A percentile compares a stretch with the other conserved stretches of the same genome.
These are phyloP conservation scores for Fusarium coicis DNA, from an alignment of 2,329 filamentous ascomycete species.

Conservation along the genomic window DNA sequence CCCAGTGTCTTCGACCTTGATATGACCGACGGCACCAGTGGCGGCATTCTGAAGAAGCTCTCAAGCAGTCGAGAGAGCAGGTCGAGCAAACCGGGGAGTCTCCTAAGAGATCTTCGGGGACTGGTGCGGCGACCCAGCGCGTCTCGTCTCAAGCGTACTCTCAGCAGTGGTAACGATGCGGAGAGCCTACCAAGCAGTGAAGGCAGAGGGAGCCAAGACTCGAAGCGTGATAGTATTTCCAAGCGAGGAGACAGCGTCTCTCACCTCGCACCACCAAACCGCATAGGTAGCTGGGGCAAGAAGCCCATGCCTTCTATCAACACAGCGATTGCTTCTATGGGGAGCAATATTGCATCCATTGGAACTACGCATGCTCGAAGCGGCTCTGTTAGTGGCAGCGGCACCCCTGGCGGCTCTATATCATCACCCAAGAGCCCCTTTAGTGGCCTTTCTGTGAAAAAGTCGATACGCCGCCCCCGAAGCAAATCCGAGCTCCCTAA, in stretches of 20 bases:
- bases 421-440: constrained; percentile 66
- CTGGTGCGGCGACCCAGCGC: constrained; percentile 63
- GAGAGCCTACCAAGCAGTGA: constrained; percentile 38
- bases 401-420: constrained; percentile 60
- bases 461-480: constrained; percentile 62
- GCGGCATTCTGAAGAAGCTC: constrained; percentile 71
- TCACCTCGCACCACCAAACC: constrained; percentile 61
- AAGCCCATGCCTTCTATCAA: constrained; percentile 67
- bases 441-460: constrained; percentile 57
- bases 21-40: constrained; percentile 64
- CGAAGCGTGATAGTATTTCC: constrained; percentile 46
- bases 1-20: constrained; percentile 68
- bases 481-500: constrained; percentile 66
- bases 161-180: constrained; percentile 52
- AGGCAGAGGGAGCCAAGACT: constrained; percentile 42
- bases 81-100: constrained; percentile 58
- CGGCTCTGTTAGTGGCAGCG: constrained; percentile 70
- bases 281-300: constrained; percentile 64
- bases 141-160: constrained; percentile 59
- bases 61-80: constrained; percentile 62
- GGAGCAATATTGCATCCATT: constrained; percentile 64
- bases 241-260: constrained; percentile 57
- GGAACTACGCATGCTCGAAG: constrained; percentile 67
- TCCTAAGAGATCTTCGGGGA: constrained; percentile 61
- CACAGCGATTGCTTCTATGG: constrained; percentile 67